A percentile compares a stretch with the other conserved stretches of the same genome.
phyloP scores from a whole-genome alignment of 2,329 filamentous ascomycete species.

The Paracoccidioides lutzii region DNA sequence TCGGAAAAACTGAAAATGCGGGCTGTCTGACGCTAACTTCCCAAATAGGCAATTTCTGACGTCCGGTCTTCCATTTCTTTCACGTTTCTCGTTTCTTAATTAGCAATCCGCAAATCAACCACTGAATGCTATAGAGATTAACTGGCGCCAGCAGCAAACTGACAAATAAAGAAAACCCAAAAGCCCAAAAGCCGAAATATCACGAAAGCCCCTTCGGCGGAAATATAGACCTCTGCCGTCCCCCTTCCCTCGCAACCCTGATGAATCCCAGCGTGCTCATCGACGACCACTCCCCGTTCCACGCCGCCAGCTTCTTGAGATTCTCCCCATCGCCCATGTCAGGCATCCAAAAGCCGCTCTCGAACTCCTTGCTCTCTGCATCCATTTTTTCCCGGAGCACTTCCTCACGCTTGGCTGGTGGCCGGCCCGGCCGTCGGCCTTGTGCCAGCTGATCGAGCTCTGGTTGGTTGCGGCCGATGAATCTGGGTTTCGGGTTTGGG shows the following conservation, averaged over 20 bases:
- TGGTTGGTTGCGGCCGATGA: constrained; percentile 24
- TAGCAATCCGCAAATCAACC: too few relatives aligned
- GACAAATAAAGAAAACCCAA: background rate
- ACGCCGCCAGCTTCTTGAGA: constrained; percentile 52
- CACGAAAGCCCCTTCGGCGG: constrained; percentile 52
- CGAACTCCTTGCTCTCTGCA: constrained; percentile 63
- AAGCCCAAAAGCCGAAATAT: constrained; percentile 8
- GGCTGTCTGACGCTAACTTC: background rate
- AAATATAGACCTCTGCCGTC: constrained; percentile 57
- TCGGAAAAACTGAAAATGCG: background rate
- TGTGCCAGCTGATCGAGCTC: constrained; percentile 38
- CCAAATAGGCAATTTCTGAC: background rate
- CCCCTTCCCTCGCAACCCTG: constrained; percentile 54
- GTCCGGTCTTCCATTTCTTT: too few relatives aligned
- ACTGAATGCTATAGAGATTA: too few relatives aligned
- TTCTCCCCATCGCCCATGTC: constrained; percentile 59
- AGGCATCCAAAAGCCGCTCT: constrained; percentile 68
- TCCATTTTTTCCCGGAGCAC: constrained; percentile 59
- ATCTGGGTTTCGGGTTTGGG: constrained; percentile 15
- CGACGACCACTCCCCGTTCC: constrained; percentile 76
- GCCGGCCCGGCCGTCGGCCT: constrained; percentile 63
- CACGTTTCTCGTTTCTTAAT: too few relatives aligned
- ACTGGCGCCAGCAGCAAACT: background rate
- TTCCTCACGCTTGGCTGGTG: constrained; percentile 64
- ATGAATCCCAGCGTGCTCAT: constrained; percentile 66